Base-by-base conservation (phyloP, 108 stramenopile species). In the Skeletonema costatum region DNA sequence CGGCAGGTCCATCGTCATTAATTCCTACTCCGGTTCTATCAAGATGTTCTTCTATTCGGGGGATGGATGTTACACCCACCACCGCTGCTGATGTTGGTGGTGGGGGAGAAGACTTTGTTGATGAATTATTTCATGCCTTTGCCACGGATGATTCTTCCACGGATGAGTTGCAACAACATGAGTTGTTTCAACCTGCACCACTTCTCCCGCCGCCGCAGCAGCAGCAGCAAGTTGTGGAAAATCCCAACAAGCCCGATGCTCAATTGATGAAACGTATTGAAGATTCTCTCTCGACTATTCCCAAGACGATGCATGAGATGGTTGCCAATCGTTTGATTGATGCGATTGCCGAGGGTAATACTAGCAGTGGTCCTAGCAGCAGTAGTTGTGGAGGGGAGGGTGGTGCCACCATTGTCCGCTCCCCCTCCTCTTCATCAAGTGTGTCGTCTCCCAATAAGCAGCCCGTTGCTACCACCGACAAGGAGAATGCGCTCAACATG, bases 281-380 rank as follows among this genome's bases (percentile, higher is more conserved):
- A 25, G 90, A 95, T 53, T 92, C 94, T 7, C 80, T 95, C 38
- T 75, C 85, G 5, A 67, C 89, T 1, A 68, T 95, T 31, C 94
- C 94, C 9, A 80, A 81, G 58, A 88, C 90, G 0, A 85, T 95
- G 60, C 94, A 95, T 68, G 91, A 92, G 71, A 75, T 91, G 76
- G 87, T 95, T 65, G 89, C 92, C 21, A 83, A 92, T 66, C 89
- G 92, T 33, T 71, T 95, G 32, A 88, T 95, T 64, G 75, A 82
- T 48, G 83, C 91, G 16, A 93, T 95, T 62, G 33, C 72, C 80
- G 77, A 85, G 75, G 60, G 88, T 48, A 53, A 83, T 79, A 66
- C 16, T 19, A n/a, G 38, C 36, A 46, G 64, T 4, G 0, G 31
- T 38, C 17, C 13, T 25, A n/a, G 66, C 19, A 33, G 51, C 33